Base-by-base conservation (phyloP, 257 asterid species). In the Nicotiana otophora region DNA sequence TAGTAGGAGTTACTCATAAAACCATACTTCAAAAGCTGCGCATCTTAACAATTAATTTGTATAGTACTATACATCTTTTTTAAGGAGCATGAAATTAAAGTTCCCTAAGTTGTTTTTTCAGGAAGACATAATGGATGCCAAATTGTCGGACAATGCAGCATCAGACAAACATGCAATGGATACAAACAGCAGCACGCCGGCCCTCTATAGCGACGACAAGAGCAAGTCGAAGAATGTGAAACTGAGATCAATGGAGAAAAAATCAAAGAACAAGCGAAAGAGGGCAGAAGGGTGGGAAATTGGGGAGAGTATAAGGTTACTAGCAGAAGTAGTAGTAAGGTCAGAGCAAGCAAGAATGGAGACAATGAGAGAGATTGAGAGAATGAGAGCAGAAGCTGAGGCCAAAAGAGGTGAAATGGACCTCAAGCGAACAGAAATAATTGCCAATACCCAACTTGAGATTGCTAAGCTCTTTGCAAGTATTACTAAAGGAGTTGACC, bases 391-490 rank as follows among this genome's bases (percentile, higher is more conserved):
- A 0, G 98, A 92, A 58, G 90, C 95, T 0, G 98, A 94, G 65
- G 91, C 86, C 14, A 94, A 90, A 89, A 90, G 96, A 79, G 95
- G 90, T 55, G 97, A 94, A 82, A 88, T 94, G 88, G 98, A 92
- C 60, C 97, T 91, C 54, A 91, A 86, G 82, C 57, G 95, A 48
- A 92, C 97, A 0, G 93, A 94, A 87, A 94, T 92, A 26, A 91
- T 92, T 16, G 98, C 96, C 31, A 89, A 89, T 66, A 90, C 97
- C 83, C 98, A 92, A 42, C 90, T 92, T 66, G 92, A 94, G 81
- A 94, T 92, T 67, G 97, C 97, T 28, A 92, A 87, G 88, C 86
- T 93, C 36, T 91, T 92, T 86, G 92, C 96, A 4, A 90, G 85
- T 31, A 81, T 66, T 66, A 60, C 80, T 48, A 86, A 87, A 70